These are phyloP conservation scores for Flaveria trinervia DNA, from an alignment of 129 eudicot genomes.

Conservation along the genomic window DNA sequence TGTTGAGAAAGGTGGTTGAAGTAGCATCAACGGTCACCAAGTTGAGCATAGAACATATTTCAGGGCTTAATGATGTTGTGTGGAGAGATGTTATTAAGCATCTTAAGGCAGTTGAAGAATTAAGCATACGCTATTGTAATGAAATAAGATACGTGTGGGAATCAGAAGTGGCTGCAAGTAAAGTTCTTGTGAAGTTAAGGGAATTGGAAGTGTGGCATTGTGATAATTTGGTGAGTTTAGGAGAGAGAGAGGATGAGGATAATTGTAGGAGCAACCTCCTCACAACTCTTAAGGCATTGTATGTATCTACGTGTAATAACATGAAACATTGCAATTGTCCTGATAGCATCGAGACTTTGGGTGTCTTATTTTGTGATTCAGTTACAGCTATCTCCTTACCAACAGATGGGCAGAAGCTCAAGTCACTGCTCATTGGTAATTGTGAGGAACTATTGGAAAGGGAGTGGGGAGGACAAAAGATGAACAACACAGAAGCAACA, in stretches of 20 bases:
- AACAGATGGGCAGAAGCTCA: background rate
- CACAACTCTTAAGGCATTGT: background rate
- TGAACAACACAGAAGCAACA: background rate
- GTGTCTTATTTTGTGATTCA: background rate
- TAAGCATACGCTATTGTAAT: background rate
- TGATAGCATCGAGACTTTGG: background rate
- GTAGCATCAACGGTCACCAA: background rate
- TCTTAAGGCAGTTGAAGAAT: constrained; percentile 10
- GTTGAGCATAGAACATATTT: background rate
- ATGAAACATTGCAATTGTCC: constrained; percentile 8
- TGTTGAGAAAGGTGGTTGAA: background rate
- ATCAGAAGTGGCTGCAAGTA: background rate
- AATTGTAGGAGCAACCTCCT: background rate
- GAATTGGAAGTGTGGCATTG: background rate
- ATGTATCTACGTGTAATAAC: background rate
- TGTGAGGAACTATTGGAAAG: background rate
- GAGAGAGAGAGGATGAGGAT: background rate
- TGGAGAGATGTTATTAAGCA: constrained; percentile 17
- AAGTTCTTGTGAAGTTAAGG: background rate
- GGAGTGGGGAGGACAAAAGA: background rate
- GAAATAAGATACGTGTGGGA: constrained; percentile 26
- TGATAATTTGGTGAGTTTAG: background rate
- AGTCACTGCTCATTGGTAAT: background rate
- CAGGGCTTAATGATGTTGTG: constrained; percentile 7
- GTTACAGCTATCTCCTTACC: background rate